Conservation (phyloP, 768 basidiomycete genomes). For the Amylocystis lapponica region DNA sequence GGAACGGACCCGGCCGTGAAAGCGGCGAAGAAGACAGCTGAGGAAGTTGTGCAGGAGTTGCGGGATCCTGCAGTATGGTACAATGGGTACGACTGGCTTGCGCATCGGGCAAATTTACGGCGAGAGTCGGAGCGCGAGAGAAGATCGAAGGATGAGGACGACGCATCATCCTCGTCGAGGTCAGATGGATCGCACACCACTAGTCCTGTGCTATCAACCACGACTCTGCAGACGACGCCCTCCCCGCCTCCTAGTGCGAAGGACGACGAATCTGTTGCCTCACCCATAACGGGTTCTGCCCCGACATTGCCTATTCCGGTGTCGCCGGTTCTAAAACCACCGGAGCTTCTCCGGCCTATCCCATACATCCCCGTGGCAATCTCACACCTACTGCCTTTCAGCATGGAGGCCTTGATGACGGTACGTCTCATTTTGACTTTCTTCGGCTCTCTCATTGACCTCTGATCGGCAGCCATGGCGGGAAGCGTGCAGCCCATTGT, state of each 20-base stretch:
- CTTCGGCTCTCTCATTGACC: slow-evolving; percentile 2
- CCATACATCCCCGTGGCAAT: slow-evolving; percentile 61
- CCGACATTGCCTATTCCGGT: slow-evolving; percentile 37
- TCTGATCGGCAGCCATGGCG: slow-evolving; percentile 56
- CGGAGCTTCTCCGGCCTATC: slow-evolving; percentile 57
- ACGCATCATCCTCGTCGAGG: slow-evolving; percentile 43
- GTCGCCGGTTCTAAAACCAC: slow-evolving; percentile 57
- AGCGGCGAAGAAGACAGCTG: slow-evolving; percentile 49
- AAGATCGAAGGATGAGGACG: slow-evolving; percentile 38
- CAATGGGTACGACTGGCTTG: slow-evolving; percentile 67
- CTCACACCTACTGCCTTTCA: slow-evolving; percentile 49
- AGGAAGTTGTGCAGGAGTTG: slow-evolving; percentile 54
- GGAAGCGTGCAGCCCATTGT: slow-evolving; percentile 66
- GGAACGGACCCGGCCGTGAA: slow-evolving; percentile 47
- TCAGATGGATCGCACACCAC: slow-evolving; percentile 54
- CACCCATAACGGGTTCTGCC: slow-evolving; percentile 17
- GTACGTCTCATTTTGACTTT: slow-evolving; percentile 34
- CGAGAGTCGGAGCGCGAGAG: slow-evolving; percentile 21
- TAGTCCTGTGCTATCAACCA: slow-evolving; percentile 68
- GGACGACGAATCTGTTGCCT: slow-evolving; percentile 23
- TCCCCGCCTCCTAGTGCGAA: slow-evolving; percentile 57
- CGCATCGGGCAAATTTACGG: slow-evolving; percentile 35
- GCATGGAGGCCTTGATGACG: slow-evolving; percentile 48
- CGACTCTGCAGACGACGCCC: slow-evolving; percentile 74
- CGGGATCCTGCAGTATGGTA: slow-evolving; percentile 63